Conservation (phyloP, 2,329 filamentous ascomycete species). For the Clarireedia sp. region DNA sequence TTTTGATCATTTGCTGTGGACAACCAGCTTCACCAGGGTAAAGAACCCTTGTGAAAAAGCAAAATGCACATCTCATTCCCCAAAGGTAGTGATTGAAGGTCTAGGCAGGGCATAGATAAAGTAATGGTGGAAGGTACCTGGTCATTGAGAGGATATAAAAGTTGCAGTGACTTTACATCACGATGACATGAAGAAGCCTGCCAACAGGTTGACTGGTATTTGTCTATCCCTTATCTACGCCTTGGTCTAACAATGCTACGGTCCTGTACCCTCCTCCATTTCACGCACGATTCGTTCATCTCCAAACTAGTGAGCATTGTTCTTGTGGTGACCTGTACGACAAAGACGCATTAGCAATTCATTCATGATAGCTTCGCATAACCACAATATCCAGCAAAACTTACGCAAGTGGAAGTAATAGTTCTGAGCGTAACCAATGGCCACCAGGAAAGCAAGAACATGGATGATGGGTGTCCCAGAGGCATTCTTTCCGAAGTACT, state of each 20-base stretch:
- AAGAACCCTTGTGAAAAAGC: too few relatives aligned
- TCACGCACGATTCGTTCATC: background rate
- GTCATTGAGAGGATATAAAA: too few relatives aligned
- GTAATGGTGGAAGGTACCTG: too few relatives aligned
- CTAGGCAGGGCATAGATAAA: too few relatives aligned
- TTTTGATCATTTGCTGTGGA: too few relatives aligned
- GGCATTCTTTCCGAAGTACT: slow-evolving; percentile 93
- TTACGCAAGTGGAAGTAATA: slow-evolving; percentile 99
- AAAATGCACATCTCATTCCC: too few relatives aligned
- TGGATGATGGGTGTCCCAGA: slow-evolving; percentile 82
- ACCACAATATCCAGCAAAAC: slow-evolving; percentile 32
- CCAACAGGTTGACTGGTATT: slow-evolving; percentile 8
- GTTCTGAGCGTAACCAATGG: slow-evolving; percentile 89
- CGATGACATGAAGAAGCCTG: background rate
- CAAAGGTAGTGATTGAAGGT: too few relatives aligned
- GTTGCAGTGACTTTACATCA: background rate
- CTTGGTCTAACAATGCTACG: slow-evolving; percentile 4
- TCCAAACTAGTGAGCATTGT: slow-evolving; percentile 82
- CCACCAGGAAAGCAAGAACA: slow-evolving; percentile 67
- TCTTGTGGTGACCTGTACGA: slow-evolving; percentile 92
- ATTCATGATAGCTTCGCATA: background rate
- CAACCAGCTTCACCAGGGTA: too few relatives aligned
- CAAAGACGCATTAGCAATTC: slow-evolving; percentile 18
- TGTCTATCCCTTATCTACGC: slow-evolving; percentile 28
- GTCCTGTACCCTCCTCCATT: background rate